These are phyloP conservation scores for Penicillium goetzii DNA, from an alignment of 495 filamentous ascomycete species.

Conservation along the genomic window DNA sequence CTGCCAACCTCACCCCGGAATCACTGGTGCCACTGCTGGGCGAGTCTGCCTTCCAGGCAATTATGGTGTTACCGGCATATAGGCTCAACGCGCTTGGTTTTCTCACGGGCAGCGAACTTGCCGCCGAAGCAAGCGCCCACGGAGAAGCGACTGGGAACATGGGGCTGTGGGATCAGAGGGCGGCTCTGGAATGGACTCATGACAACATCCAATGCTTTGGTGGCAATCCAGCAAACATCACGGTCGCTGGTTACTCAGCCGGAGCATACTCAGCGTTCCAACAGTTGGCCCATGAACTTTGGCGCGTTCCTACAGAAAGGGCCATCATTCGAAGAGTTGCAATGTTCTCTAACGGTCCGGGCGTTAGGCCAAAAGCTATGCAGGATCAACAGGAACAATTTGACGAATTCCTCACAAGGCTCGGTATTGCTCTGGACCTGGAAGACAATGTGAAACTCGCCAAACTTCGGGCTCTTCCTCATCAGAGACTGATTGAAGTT, in stretches of 20 bases:
- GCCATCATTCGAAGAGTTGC: not conserved
- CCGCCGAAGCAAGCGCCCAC: not conserved
- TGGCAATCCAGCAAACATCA: slow-evolving; percentile 1
- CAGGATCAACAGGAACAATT: not conserved
- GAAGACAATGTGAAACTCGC: not conserved
- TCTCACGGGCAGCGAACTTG: not conserved
- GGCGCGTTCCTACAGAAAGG: not conserved
- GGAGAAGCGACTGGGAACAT: slow-evolving; percentile 4
- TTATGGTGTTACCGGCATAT: not conserved
- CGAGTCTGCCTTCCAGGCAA: not conserved
- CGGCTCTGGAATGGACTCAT: slow-evolving; percentile 7
- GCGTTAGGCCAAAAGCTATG: not conserved
- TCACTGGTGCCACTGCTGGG: not conserved
- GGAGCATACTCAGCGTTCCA: not conserved
- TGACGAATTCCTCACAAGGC: not conserved
- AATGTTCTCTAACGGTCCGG: not conserved
- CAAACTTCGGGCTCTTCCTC: not conserved
- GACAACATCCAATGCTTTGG: slow-evolving; percentile 9
- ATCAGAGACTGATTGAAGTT: not conserved
- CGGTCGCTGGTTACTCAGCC: slow-evolving; percentile 9
- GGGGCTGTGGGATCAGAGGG: slow-evolving; percentile 5
- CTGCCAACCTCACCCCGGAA: not conserved
- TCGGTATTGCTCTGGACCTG: not conserved
- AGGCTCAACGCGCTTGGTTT: slow-evolving; percentile 10
- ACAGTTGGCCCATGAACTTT: not conserved